Percentiles rank a stretch among this genome's conserved stretches.
phyloP scores from a whole-genome alignment of 768 basidiomycete species.

The Psilocybe cubensis region DNA sequence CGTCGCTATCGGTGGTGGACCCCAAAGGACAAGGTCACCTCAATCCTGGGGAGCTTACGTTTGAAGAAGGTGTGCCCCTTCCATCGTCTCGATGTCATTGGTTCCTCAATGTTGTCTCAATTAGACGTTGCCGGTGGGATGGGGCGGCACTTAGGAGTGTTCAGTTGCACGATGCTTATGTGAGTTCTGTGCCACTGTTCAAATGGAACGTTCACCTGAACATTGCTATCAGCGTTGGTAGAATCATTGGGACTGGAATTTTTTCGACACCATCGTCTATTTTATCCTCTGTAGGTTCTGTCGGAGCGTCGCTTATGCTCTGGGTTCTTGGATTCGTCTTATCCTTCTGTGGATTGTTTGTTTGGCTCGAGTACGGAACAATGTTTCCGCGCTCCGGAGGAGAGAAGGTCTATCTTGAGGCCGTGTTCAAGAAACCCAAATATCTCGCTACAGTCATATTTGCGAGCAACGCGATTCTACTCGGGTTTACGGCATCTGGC shows the following conservation, averaged over 20 bases:
- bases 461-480: conserved; percentile 48
- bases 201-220: background rate
- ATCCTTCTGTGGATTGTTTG: conserved; percentile 61
- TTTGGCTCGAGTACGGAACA: conserved; percentile 66
- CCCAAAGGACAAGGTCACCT: background rate
- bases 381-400: conserved; percentile 68
- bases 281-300: conserved; percentile 55
- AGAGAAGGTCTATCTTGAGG: conserved; percentile 67
- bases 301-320: conserved; percentile 64
- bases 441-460: conserved; percentile 54
- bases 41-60: conserved; percentile 36
- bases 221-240: conserved; percentile 41
- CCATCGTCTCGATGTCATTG: background rate
- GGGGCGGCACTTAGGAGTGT: conserved; percentile 59
- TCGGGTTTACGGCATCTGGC: conserved; percentile 39
- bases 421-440: conserved; percentile 49
- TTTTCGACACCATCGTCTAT: conserved; percentile 67
- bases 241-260: conserved; percentile 67
- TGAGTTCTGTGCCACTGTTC: conserved; percentile 18
- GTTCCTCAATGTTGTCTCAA: background rate
- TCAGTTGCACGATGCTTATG: conserved; percentile 61
- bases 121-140: conserved; percentile 55
- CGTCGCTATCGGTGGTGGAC: background rate
- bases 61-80: conserved; percentile 48
- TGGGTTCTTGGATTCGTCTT: conserved; percentile 66